A percentile compares a stretch with the other conserved stretches of the same genome.
Conservation (phyloP, 1,139 yeast species). For the Casaregolazyma lundiana region DNA sequence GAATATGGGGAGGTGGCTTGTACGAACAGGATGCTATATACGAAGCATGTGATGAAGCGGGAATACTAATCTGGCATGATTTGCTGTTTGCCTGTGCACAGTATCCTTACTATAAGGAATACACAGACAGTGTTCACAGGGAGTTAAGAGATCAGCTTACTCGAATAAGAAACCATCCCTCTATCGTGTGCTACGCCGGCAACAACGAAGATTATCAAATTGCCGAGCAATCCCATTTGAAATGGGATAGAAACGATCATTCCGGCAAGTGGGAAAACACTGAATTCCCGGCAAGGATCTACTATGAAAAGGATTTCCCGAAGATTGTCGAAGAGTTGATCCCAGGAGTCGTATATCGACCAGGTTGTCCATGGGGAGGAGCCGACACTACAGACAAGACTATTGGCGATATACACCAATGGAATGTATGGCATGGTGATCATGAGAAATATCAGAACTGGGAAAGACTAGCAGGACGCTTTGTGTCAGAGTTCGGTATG, state of each 20-base stretch:
- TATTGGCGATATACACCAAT: conserved; percentile 45
- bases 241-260: conserved; percentile 33
- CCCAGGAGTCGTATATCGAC: conserved; percentile 38
- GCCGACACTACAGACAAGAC: conserved; percentile 34
- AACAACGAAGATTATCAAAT: conserved; percentile 48
- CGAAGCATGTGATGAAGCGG: conserved; percentile 40
- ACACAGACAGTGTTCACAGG: conserved; percentile 30
- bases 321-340: conserved; percentile 25
- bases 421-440: conserved; percentile 52
- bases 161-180: conserved; percentile 11
- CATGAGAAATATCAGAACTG: conserved; percentile 45
- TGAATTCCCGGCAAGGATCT: conserved; percentile 40
- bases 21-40: conserved; percentile 43
- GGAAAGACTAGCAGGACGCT: conserved; percentile 42
- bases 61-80: conserved; percentile 46
- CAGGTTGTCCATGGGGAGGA: conserved; percentile 46
- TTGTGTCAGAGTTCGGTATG: conserved; percentile 49
- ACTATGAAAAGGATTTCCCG: conserved; percentile 41
- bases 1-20: conserved; percentile 48
- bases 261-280: conserved; percentile 34
- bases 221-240: conserved; percentile 36
- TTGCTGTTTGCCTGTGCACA: conserved; percentile 50
- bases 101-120: conserved; percentile 35
- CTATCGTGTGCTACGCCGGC: conserved; percentile 18
- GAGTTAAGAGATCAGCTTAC: conserved; percentile 37